Evolutionary conservation across 225 moss, liverwort and hornwort species (phyloP).

Genomic region (Physcomitrium patens): DNA sequence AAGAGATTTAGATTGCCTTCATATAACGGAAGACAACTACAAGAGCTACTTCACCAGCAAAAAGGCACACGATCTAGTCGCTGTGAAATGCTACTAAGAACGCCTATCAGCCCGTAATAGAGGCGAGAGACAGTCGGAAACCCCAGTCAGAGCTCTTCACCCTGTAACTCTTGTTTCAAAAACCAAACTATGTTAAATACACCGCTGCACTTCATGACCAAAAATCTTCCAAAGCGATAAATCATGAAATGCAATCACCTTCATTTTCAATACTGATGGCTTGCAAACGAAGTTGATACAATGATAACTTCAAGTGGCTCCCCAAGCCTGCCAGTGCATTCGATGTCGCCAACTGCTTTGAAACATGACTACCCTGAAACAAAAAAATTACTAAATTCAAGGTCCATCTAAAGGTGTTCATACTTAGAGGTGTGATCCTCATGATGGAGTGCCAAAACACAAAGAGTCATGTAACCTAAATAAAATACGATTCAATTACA

Average conservation of each 20-base stretch:
- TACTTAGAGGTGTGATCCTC: not conserved
- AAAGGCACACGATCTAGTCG: not conserved
- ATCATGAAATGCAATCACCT: slow-evolving; percentile 47
- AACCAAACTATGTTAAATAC: not conserved
- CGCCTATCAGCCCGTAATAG: slow-evolving; percentile 11
- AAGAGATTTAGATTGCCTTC: not conserved
- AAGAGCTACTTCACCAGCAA: no score
- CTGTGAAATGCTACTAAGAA: not conserved
- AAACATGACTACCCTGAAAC: not conserved
- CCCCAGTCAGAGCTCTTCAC: not conserved
- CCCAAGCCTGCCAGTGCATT: slow-evolving; percentile 65
- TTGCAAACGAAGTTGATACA: slow-evolving; percentile 59
- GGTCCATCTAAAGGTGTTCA: not conserved
- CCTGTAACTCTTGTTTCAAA: not conserved
- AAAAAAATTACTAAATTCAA: not conserved
- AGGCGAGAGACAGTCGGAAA: not conserved
- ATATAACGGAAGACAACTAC: not conserved
- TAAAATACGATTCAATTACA: no score
- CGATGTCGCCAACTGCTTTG: slow-evolving; percentile 65
- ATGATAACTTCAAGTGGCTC: slow-evolving; percentile 36
- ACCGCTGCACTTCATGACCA: slow-evolving; percentile 15
- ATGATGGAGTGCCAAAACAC: not conserved
- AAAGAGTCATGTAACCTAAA: not conserved
- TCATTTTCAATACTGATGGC: slow-evolving; percentile 54
- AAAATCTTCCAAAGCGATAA: slow-evolving; percentile 8